Conservation (phyloP, 495 filamentous ascomycete species). For the Talaromyces nanjingensis region DNA sequence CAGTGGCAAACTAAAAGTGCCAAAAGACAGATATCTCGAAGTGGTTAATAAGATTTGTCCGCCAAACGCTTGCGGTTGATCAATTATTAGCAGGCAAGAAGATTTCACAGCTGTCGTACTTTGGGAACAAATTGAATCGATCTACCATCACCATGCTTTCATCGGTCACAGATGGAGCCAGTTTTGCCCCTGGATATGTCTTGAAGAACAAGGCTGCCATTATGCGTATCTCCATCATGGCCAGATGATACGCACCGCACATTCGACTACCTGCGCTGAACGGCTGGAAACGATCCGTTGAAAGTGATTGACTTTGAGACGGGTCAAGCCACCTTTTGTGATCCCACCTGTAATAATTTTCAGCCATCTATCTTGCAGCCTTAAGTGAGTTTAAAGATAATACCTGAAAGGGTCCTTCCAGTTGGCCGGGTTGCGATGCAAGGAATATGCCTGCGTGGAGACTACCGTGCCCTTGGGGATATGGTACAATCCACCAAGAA, state of each 20-base stretch:
- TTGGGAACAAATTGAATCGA: not conserved
- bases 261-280: not conserved
- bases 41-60: not conserved
- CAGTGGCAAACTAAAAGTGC: not conserved
- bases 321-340: not conserved
- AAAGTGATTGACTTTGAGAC: not conserved
- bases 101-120: not conserved
- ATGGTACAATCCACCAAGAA: conserved; percentile 5
- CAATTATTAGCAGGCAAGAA: not conserved
- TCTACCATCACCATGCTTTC: not conserved
- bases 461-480: conserved; percentile 26
- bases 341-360: not conserved
- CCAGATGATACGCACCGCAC: not conserved
- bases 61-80: not conserved
- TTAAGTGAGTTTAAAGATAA: not conserved
- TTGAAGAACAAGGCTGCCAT: not conserved
- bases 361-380: not conserved
- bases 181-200: not conserved
- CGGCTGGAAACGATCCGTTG: not conserved
- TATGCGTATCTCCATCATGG: not conserved
- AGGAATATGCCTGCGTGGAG: conserved; percentile 34
- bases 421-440: conserved; percentile 29
- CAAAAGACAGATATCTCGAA: not conserved
- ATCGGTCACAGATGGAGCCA: not conserved
- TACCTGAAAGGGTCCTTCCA: not conserved